Base-by-base conservation (phyloP, 2,329 filamentous ascomycete species). In the Penicillium hesseltinei region DNA sequence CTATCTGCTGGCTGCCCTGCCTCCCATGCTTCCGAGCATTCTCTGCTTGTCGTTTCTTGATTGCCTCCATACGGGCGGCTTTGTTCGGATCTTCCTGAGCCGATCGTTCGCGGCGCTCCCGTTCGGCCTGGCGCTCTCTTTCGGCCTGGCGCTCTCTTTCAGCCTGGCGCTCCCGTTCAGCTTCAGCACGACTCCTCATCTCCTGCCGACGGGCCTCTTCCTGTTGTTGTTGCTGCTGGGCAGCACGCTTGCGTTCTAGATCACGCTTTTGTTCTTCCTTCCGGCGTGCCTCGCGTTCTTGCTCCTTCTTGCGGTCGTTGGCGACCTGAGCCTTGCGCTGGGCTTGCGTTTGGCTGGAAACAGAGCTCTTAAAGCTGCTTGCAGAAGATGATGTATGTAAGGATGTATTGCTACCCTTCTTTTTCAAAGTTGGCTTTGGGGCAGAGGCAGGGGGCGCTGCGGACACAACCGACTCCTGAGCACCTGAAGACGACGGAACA, bases 221-320 rank as follows among this genome's bases (percentile, higher is more conserved):
- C 54, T 84, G 84, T 44, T 69, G 84, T 44, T 69, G 72, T 54
- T 73, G 69, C 51, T 73, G 70, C 49, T 79, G 75, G 38, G 84
- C 85, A 47, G 84, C 84, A 58, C 89, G 83, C 76, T 92, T 91
- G 47, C 89, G 86, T 70, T 96, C 91, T 35, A 89, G 78, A 66
- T 95, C 90, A 17, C 87, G 84, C 75, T 95, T 96, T 38, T 88
- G 87, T 21, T 95, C 90, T 9, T 88, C 87, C 69, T 91, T 93
- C 49, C 88, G 85, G 67, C 92, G 87, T 70, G 95, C 91, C 66
- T 96, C 49, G 17, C 49, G 49, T 27, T 51, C 92, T 71, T 85
- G 88, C 71, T 96, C 91, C 70, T 89, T 93, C 74, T 92, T 92
- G 69, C 87, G 88, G 39, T 90, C 89, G 2, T 88, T 90, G 47